These are phyloP conservation scores for Ochromonadaceae sp. DNA, from an alignment of 352 stramenopile species.

Conservation along the genomic window DNA sequence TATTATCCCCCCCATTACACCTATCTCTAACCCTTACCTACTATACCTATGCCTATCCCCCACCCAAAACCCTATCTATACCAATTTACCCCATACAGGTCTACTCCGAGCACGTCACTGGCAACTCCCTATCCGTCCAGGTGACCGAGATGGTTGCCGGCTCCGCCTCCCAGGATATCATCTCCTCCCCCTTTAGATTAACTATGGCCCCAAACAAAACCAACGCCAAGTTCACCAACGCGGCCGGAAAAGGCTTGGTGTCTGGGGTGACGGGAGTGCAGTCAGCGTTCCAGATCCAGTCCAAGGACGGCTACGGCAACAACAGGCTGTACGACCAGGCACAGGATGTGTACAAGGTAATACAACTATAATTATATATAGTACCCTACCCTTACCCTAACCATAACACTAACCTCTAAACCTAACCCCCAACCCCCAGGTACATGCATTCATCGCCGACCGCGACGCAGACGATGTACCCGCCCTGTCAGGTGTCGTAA, in stretches of 20 bases:
- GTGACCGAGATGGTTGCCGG: constrained; percentile 35
- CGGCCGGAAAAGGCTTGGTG: constrained; percentile 52
- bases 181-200: constrained; percentile 61
- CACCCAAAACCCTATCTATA: no score
- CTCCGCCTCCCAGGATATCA: constrained; percentile 34
- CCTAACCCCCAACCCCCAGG: no score
- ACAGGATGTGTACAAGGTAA: constrained; percentile 19
- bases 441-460: constrained; percentile 18
- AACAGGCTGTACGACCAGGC: constrained; percentile 35
- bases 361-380: no score
- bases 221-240: constrained; percentile 33
- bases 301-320: constrained; percentile 77
- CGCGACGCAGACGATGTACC: constrained; percentile 16
- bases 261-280: constrained; percentile 62
- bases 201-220: constrained; percentile 41
- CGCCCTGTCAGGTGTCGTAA: constrained; percentile 38
- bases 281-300: constrained; percentile 75
- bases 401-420: no score
- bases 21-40: no score
- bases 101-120: constrained; percentile 32
- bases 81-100: no score
- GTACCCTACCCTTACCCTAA: no score
- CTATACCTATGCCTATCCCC: no score
- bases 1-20: no score
- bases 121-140: constrained; percentile 31